These are phyloP conservation scores for Teratosphaeria viscida DNA, from an alignment of 2,329 filamentous ascomycete genomes.

Conservation along the genomic window DNA sequence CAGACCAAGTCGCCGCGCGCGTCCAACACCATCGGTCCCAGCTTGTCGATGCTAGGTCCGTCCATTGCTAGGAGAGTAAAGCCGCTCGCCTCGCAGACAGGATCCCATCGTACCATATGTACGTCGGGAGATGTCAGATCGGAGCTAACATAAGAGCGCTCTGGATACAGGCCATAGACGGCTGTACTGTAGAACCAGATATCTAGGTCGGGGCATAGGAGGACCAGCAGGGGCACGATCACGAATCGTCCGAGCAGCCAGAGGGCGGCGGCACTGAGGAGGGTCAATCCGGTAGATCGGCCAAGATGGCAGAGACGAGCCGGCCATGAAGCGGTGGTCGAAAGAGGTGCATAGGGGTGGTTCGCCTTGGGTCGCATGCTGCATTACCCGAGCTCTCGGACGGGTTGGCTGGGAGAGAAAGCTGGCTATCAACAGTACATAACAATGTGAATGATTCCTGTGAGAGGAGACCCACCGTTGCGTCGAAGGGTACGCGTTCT, in stretches of 20 bases:
- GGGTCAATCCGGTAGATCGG: background rate
- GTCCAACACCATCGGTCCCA: conserved; percentile 22
- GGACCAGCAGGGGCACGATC: conserved; percentile 16
- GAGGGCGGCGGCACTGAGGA: background rate
- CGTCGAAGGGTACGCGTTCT: background rate
- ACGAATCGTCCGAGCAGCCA: background rate
- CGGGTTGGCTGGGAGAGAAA: background rate
- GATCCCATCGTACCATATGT: conserved; percentile 16
- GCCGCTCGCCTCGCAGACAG: conserved; percentile 13
- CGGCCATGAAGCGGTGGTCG: background rate
- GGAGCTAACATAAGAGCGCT: conserved; percentile 11
- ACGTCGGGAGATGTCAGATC: conserved; percentile 12
- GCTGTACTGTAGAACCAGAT: conserved; percentile 19
- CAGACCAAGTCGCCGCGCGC: conserved; percentile 18
- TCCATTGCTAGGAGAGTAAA: conserved; percentile 19
- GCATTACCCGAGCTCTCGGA: background rate
- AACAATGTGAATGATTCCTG: background rate
- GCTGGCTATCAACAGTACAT: background rate
- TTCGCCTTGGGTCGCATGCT: background rate
- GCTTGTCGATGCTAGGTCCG: conserved; percentile 16
- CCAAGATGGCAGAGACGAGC: background rate
- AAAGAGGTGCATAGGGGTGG: background rate
- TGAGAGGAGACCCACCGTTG: background rate
- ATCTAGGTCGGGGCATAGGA: conserved; percentile 16
- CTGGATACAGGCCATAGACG: conserved; percentile 20